These are phyloP conservation scores for Medicago truncatula DNA, from an alignment of 306 rosid genomes.

Conservation along the genomic window DNA sequence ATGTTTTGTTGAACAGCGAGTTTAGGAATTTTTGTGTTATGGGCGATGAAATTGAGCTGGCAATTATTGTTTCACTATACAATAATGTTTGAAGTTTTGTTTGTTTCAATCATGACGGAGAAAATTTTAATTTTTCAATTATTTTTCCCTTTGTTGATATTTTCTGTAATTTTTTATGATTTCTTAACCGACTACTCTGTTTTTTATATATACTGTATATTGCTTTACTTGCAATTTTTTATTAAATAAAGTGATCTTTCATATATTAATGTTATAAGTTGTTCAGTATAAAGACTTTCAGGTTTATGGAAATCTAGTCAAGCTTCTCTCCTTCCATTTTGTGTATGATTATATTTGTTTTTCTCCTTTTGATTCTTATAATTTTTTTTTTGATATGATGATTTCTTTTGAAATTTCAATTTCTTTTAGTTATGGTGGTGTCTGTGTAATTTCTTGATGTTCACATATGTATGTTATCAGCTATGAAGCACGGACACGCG, in stretches of 20 bases:
- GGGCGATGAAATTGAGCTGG: conserved; percentile 13
- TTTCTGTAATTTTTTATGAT: conserved; percentile 24
- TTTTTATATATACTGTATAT: conserved; percentile 16
- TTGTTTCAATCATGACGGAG: conserved; percentile 29
- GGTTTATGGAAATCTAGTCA: conserved; percentile 19
- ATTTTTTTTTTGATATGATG: neutral
- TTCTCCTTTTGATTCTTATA: conserved; percentile 20
- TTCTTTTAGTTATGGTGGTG: neutral
- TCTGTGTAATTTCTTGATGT: too few species aligned
- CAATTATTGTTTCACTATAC: conserved; percentile 25
- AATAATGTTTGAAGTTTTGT: conserved; percentile 21
- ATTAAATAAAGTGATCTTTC: conserved; percentile 13
- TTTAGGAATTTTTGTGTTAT: conserved; percentile 6
- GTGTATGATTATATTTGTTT: conserved; percentile 15
- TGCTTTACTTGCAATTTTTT: conserved; percentile 21
- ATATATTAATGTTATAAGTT: neutral
- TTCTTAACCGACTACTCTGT: conserved; percentile 17
- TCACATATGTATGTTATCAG: too few species aligned
- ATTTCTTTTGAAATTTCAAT: conserved; percentile 12
- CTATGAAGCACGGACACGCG: too few species aligned
- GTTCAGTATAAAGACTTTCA: conserved; percentile 26
- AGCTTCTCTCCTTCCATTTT: conserved; percentile 28
- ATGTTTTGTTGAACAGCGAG: conserved; percentile 28
- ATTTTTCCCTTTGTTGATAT: neutral
- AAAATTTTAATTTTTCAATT: neutral